Evolutionary conservation across 2,329 filamentous ascomycete species (phyloP).

Genomic region (Furcasterigmium furcatum): DNA sequence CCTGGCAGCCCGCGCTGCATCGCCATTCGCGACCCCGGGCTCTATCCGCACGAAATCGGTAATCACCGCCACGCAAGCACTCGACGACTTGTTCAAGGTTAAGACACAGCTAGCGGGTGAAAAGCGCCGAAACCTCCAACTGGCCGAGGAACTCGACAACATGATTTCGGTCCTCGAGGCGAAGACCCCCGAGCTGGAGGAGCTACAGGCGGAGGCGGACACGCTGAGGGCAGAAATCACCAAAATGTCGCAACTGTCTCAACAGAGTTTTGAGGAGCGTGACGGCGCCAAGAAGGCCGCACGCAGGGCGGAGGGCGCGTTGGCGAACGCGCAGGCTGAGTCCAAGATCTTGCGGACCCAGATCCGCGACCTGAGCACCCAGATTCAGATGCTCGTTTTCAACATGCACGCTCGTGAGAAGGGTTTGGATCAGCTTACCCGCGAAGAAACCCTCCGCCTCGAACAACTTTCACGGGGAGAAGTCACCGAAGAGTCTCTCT

Average conservation of each 20-base stretch:
- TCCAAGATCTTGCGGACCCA: conserved; percentile 79
- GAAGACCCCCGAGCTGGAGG: conserved; percentile 83
- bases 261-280: conserved; percentile 76
- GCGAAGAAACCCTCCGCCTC: conserved; percentile 71
- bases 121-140: conserved; percentile 69
- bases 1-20: conserved; percentile 47
- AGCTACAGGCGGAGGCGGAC: conserved; percentile 77
- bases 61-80: conserved; percentile 58
- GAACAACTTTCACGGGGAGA: conserved; percentile 77
- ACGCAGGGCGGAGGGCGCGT: conserved; percentile 73
- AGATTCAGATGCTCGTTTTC: conserved; percentile 87
- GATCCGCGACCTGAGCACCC: conserved; percentile 82
- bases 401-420: conserved; percentile 81
- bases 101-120: conserved; percentile 74
- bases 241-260: conserved; percentile 80
- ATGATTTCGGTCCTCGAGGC: conserved; percentile 83
- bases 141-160: conserved; percentile 76
- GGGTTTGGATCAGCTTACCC: conserved; percentile 67
- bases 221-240: conserved; percentile 77
- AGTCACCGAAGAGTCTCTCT: conserved; percentile 64
- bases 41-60: conserved; percentile 53
- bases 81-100: conserved; percentile 62
- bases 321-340: conserved; percentile 63
- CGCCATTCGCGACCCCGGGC: conserved; percentile 60
- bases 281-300: conserved; percentile 76